Evolutionary conservation across 1,284 basidiomycete species (phyloP).

Genomic region (Athelia sp.): DNA sequence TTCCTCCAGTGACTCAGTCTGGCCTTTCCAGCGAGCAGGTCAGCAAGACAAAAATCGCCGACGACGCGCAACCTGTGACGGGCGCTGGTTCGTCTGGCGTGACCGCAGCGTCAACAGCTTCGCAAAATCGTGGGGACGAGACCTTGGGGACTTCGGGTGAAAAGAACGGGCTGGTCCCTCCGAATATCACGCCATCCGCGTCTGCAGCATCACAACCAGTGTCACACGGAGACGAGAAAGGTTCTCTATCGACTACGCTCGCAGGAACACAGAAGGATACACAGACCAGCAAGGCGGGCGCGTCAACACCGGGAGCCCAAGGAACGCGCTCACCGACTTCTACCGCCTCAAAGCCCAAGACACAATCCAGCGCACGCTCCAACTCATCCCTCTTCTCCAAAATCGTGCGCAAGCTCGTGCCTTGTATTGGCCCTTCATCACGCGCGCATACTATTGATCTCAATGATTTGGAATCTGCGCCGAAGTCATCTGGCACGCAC

Average conservation of each 20-base stretch:
- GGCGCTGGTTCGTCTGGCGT: too few relatives aligned
- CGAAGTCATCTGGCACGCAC: background rate
- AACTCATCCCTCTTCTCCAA: slow-evolving; percentile 3
- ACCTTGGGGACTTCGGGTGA: too few relatives aligned
- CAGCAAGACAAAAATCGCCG: too few relatives aligned
- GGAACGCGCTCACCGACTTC: background rate
- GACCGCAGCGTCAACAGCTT: too few relatives aligned
- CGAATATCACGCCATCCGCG: too few relatives aligned
- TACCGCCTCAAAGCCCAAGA: background rate
- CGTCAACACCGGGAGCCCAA: background rate
- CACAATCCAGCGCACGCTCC: background rate
- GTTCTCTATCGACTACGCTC: background rate
- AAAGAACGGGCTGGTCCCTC: too few relatives aligned
- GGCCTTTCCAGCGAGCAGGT: too few relatives aligned
- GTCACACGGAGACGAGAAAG: background rate
- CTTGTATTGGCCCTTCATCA: background rate
- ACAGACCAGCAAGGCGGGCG: background rate
- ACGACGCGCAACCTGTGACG: too few relatives aligned
- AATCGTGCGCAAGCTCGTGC: slow-evolving; percentile 2
- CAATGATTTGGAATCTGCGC: background rate
- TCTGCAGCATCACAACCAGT: too few relatives aligned
- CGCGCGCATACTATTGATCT: background rate
- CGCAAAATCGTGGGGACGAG: too few relatives aligned
- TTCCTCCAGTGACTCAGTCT: too few relatives aligned
- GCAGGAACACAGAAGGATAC: background rate